Conservation (phyloP, 148 eudicot species). For the Rhododendron henanense region DNA sequence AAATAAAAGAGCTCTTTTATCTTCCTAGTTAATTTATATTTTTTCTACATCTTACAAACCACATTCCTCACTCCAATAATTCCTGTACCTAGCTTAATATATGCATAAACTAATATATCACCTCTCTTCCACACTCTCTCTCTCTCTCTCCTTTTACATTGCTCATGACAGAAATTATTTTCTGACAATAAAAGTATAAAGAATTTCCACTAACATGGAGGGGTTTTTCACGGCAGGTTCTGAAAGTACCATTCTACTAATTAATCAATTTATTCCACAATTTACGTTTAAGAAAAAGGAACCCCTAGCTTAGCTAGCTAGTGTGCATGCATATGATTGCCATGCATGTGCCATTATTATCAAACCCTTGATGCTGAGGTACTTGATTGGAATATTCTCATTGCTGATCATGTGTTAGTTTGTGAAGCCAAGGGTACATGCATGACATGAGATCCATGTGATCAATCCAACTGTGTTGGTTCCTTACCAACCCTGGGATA, state of each 20-base stretch:
- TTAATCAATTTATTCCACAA: not conserved
- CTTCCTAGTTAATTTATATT: not conserved
- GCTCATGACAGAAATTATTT: constrained; percentile 6
- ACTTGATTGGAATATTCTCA: not conserved
- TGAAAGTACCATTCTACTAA: constrained; percentile 5
- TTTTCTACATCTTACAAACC: not conserved
- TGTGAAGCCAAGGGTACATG: not conserved
- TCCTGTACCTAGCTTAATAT: not conserved
- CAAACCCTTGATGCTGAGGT: not conserved
- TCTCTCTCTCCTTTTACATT: not conserved
- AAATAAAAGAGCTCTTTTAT: not conserved
- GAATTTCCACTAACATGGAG: constrained; percentile 7
- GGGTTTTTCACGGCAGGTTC: constrained; percentile 23
- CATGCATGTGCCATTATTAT: not conserved
- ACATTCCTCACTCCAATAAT: constrained; percentile 9
- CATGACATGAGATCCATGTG: not conserved
- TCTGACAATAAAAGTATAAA: constrained; percentile 14
- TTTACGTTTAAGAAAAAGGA: not conserved
- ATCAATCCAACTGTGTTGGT: not conserved
- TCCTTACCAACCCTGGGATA: too few species aligned
- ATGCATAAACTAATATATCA: not conserved
- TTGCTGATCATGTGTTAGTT: not conserved
- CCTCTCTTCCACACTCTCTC: not conserved
- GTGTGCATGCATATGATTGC: not conserved
- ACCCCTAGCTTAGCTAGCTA: not conserved